Percentiles rank a stretch among this genome's conserved stretches.
These are phyloP conservation scores for Vitis rotundifolia DNA, from an alignment of 164 flowering plant genomes.

Conservation along the genomic window DNA sequence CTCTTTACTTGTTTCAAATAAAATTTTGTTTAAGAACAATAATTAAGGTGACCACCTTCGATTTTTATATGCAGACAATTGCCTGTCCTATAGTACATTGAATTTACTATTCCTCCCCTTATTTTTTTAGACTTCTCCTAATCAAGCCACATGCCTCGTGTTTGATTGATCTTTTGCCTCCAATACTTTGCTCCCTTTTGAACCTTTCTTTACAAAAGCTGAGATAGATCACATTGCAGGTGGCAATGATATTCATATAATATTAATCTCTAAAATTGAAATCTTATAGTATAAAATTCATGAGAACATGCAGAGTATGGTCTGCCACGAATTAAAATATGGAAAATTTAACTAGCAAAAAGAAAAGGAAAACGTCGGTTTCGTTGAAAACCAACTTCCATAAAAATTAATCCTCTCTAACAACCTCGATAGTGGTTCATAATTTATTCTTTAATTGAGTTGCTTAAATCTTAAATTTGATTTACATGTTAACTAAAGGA, in stretches of 20 bases:
- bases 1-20: neutral
- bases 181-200: conserved; percentile 1
- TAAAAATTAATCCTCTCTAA: conserved; percentile 11
- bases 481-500: neutral
- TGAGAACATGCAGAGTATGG: conserved; percentile 21
- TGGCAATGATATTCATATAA: neutral
- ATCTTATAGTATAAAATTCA: neutral
- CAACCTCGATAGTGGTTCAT: conserved; percentile 16
- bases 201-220: neutral
- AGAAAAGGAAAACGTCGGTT: conserved; percentile 12
- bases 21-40: neutral
- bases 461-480: neutral
- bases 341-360: neutral
- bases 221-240: neutral
- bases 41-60: neutral
- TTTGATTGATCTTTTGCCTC: conserved; percentile 12
- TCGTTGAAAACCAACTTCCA: conserved; percentile 16
- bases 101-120: conserved; percentile 7
- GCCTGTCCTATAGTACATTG: conserved; percentile 18
- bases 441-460: neutral
- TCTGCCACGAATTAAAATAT: conserved; percentile 12
- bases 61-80: neutral
- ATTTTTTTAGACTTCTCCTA: conserved; percentile 10
- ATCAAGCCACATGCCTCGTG: conserved; percentile 26
- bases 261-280: neutral